Percentiles rank a stretch among this genome's conserved stretches.
Evolutionary conservation across 2,329 filamentous ascomycete species (phyloP).

Genomic region (Monilinia fructigena): DNA sequence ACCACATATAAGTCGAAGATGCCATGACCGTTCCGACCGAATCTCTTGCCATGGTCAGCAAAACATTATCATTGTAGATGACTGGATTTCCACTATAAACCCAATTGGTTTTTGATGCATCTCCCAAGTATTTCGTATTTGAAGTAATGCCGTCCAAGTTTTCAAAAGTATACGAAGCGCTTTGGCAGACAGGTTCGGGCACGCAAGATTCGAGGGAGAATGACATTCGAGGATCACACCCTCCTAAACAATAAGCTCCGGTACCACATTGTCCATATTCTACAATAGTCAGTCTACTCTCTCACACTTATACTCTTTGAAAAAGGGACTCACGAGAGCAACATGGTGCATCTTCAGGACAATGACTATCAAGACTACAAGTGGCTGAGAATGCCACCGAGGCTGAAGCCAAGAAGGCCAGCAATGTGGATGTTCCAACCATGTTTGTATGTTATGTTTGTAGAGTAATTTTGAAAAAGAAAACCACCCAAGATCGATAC

Average conservation of each 20-base stretch:
- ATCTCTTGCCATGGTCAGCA: constrained; percentile 85
- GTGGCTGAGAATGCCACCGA: constrained; percentile 31
- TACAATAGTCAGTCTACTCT: constrained; percentile 42
- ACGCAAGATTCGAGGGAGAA: constrained; percentile 81
- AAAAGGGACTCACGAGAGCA: constrained; percentile 65
- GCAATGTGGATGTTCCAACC: constrained; percentile 35
- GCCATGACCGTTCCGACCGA: constrained; percentile 86
- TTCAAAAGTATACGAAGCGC: constrained; percentile 70
- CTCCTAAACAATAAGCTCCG: constrained; percentile 92
- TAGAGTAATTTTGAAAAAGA: neutral
- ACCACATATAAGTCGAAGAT: constrained; percentile 89
- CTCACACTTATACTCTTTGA: constrained; percentile 23
- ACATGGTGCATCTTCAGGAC: constrained; percentile 71
- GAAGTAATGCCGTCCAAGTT: constrained; percentile 66
- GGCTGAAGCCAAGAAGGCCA: constrained; percentile 33
- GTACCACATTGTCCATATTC: constrained; percentile 92
- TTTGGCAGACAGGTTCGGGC: constrained; percentile 78
- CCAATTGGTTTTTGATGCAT: constrained; percentile 79
- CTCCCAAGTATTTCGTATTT: constrained; percentile 82
- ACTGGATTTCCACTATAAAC: constrained; percentile 78
- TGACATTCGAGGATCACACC: constrained; percentile 86
- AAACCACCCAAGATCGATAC: constrained; percentile 7
- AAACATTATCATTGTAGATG: constrained; percentile 63
- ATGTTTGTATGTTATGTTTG: constrained; percentile 34
- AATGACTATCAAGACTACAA: constrained; percentile 57